These are phyloP conservation scores for Cynanchum wilfordii DNA, from an alignment of 257 asterid genomes.

Conservation along the genomic window DNA sequence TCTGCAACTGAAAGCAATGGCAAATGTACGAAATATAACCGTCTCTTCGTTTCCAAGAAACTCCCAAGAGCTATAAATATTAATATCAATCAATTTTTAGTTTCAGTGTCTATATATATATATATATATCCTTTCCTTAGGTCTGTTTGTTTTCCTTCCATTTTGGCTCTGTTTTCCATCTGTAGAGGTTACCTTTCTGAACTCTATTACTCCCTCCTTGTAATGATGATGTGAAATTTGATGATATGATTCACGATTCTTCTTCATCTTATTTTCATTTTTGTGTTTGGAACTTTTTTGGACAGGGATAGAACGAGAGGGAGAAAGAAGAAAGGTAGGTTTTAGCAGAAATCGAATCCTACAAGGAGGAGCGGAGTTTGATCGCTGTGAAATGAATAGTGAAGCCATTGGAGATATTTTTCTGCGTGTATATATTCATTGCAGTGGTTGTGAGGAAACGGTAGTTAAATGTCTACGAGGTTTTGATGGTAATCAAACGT, in stretches of 20 bases:
- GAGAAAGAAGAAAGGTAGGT: neutral
- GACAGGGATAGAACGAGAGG: neutral
- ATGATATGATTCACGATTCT: neutral
- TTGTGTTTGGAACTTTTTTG: neutral
- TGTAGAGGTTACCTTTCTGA: neutral
- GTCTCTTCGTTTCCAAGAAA: neutral
- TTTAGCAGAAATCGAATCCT: no score
- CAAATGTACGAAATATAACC: neutral
- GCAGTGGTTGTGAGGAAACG: slow-evolving; percentile 7
- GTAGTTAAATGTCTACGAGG: slow-evolving; percentile 5
- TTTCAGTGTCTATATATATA: no score
- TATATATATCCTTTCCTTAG: neutral
- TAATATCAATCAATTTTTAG: neutral
- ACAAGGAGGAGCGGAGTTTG: neutral
- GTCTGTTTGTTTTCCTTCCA: neutral
- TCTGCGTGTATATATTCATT: slow-evolving; percentile 13
- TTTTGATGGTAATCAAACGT: slow-evolving; percentile 9
- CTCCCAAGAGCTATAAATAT: neutral
- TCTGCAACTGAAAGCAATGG: slow-evolving; percentile 7
- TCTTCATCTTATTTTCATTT: neutral
- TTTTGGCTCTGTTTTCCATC: neutral
- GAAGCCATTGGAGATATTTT: neutral
- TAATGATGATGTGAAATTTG: neutral
- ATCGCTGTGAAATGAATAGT: neutral
- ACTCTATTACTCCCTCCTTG: neutral